phyloP scores from a whole-genome alignment of 805 yeast species.

The Yamadazyma olivae region DNA sequence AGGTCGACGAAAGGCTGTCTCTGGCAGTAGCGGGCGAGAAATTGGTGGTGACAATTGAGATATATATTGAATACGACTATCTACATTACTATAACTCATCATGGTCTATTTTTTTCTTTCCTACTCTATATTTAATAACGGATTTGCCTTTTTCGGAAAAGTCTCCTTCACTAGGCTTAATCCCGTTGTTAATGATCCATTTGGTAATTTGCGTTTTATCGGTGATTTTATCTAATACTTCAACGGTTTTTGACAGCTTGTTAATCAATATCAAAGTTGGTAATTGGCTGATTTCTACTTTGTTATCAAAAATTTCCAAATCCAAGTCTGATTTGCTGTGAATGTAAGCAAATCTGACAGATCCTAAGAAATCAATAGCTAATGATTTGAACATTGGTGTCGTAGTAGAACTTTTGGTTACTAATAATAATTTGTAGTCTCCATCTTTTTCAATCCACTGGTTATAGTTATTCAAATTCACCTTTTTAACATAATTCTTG shows the following conservation, averaged over 20 bases:
- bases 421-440: constrained; percentile 45
- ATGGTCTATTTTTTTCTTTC: constrained; percentile 20
- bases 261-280: constrained; percentile 21
- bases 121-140: constrained; percentile 28
- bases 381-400: constrained; percentile 60
- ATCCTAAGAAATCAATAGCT: constrained; percentile 65
- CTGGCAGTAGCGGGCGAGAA: too few species aligned
- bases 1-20: too few species aligned
- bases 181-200: constrained; percentile 28
- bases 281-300: constrained; percentile 15
- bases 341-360: constrained; percentile 46
- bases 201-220: constrained; percentile 28
- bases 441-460: constrained; percentile 18
- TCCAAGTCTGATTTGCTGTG: constrained; percentile 18
- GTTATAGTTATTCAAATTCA: constrained; percentile 26
- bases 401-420: constrained; percentile 47
- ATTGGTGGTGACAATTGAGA: too few species aligned
- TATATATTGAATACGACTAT: too few species aligned
- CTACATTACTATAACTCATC: constrained; percentile 30
- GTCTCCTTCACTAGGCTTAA: constrained; percentile 34
- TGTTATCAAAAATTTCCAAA: not conserved
- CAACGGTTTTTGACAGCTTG: constrained; percentile 5
- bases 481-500: constrained; percentile 61
- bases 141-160: constrained; percentile 33
- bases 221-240: constrained; percentile 17